A percentile compares a stretch with the other conserved stretches of the same genome.
These are phyloP conservation scores for Tricholoma sp. DNA, from an alignment of 768 basidiomycete species.

Conservation along the genomic window DNA sequence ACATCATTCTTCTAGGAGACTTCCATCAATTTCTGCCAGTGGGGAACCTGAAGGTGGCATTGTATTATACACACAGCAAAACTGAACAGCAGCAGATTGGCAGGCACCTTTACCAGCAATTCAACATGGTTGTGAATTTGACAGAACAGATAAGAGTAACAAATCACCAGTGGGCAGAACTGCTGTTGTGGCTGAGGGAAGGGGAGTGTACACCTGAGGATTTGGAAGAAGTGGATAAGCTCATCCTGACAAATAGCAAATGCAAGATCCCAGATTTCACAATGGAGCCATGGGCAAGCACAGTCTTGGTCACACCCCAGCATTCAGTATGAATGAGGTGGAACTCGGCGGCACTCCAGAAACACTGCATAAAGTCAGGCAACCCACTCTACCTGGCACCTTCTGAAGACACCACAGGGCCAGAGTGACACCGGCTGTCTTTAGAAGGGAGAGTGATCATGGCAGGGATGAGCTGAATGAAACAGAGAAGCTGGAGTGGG, in stretches of 20 bases:
- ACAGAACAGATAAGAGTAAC: neutral
- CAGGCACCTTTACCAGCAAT: neutral
- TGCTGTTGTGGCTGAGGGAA: neutral
- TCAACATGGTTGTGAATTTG: neutral
- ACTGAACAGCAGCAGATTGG: neutral
- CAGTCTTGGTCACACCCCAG: neutral
- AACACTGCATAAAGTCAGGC: neutral
- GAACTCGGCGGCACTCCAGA: neutral
- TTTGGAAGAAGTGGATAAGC: neutral
- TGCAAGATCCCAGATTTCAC: neutral
- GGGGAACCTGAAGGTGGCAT: neutral
- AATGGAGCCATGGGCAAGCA: neutral
- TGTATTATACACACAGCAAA: neutral
- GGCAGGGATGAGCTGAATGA: constrained; percentile 7
- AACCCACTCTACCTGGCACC: neutral
- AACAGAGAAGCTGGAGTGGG: constrained; percentile 15
- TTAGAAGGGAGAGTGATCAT: neutral
- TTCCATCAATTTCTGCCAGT: constrained; percentile 45
- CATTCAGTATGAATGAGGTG: neutral
- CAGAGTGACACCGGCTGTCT: no score
- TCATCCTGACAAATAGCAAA: neutral
- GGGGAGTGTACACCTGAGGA: neutral
- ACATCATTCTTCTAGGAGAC: constrained; percentile 22
- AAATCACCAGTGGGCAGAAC: neutral
- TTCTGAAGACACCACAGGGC: no score